These are phyloP conservation scores for Schizophyllum commune DNA, from an alignment of 1,284 basidiomycete genomes.

Conservation along the genomic window DNA sequence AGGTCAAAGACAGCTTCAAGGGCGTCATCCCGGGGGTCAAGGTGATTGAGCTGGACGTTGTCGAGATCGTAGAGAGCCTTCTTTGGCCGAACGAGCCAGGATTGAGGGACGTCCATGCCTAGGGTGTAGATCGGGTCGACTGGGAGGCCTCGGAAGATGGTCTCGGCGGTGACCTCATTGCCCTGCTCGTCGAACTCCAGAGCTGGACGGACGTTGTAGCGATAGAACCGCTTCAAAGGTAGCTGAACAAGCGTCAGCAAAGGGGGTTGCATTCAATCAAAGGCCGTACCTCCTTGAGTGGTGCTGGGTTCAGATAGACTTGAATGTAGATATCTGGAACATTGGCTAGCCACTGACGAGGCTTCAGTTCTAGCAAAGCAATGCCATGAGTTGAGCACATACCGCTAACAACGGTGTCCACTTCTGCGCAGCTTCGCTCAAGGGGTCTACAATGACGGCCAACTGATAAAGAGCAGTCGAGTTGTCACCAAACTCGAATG, in stretches of 20 bases:
- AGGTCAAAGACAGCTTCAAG: conserved; percentile 84
- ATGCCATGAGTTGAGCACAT: conserved; percentile 9
- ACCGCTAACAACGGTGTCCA: conserved; percentile 79
- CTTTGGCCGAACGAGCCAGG: conserved; percentile 89
- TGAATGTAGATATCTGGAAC: conserved; percentile 62
- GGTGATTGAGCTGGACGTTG: conserved; percentile 80
- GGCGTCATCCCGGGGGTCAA: conserved; percentile 51
- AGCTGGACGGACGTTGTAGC: conserved; percentile 58
- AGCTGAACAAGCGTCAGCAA: conserved; percentile 37
- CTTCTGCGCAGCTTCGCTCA: conserved; percentile 79
- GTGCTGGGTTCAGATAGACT: conserved; percentile 69
- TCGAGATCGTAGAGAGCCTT: conserved; percentile 92
- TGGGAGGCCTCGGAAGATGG: conserved; percentile 48
- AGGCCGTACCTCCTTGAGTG: conserved; percentile 52
- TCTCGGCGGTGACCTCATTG: conserved; percentile 52
- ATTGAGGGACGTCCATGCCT: conserved; percentile 80
- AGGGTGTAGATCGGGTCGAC: conserved; percentile 83
- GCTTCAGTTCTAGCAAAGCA: not conserved
- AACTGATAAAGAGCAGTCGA: conserved; percentile 65
- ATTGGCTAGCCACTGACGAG: conserved; percentile 45
- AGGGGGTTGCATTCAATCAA: not conserved
- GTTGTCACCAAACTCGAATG: conserved; percentile 65
- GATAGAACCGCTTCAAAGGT: conserved; percentile 92
- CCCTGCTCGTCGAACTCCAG: conserved; percentile 67
- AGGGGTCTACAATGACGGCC: conserved; percentile 74